phyloP scores from a whole-genome alignment of 2,329 filamentous ascomycete species.

The Trichoderma sp. region DNA sequence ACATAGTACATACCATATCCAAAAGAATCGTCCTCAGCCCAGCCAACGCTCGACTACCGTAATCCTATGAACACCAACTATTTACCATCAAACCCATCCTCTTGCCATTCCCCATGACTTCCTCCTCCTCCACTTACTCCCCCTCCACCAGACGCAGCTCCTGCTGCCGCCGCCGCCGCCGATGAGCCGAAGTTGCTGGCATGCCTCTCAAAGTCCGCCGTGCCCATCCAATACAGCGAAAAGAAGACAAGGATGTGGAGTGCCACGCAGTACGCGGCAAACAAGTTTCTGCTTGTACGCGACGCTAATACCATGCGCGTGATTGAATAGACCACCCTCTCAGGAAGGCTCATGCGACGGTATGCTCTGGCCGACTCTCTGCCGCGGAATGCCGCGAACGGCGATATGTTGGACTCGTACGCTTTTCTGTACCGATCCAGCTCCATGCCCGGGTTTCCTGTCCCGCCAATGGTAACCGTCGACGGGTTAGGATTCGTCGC shows the following conservation, averaged over 20 bases:
- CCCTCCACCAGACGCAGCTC: slow-evolving; percentile 33
- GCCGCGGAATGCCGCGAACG: slow-evolving; percentile 94
- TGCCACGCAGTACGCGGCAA: slow-evolving; percentile 86
- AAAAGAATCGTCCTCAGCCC: background rate
- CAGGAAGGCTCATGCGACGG: slow-evolving; percentile 87
- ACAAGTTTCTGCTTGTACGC: slow-evolving; percentile 85
- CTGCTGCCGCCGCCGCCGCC: slow-evolving; percentile 44
- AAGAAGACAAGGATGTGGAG: slow-evolving; percentile 86
- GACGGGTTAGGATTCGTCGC: slow-evolving; percentile 73
- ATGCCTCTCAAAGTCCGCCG: slow-evolving; percentile 62
- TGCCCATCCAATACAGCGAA: slow-evolving; percentile 81
- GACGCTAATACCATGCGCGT: slow-evolving; percentile 90
- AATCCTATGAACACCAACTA: background rate
- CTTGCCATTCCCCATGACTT: slow-evolving; percentile 59
- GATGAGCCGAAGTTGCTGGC: slow-evolving; percentile 54
- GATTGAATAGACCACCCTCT: slow-evolving; percentile 85
- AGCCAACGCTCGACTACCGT: background rate
- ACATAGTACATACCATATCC: slow-evolving; percentile 9
- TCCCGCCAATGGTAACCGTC: slow-evolving; percentile 59
- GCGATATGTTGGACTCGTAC: slow-evolving; percentile 93
- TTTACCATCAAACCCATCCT: slow-evolving; percentile 56
- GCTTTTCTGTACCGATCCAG: slow-evolving; percentile 85
- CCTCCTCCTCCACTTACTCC: slow-evolving; percentile 27
- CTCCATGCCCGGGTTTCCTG: slow-evolving; percentile 59
- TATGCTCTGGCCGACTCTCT: slow-evolving; percentile 88